Conservation (phyloP, 306 rosid species). For the Delonix regia region DNA sequence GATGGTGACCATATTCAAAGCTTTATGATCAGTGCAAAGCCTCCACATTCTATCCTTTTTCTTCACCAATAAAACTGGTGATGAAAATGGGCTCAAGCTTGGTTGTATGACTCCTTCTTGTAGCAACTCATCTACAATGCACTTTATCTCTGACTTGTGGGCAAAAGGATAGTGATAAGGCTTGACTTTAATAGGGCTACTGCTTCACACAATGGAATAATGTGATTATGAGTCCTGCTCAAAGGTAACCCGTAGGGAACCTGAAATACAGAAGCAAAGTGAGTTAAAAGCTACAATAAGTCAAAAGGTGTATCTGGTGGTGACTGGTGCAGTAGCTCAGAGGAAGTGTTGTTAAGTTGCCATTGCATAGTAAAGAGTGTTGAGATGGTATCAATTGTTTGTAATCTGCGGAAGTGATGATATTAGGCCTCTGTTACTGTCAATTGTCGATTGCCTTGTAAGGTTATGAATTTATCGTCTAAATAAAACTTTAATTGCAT, state of each 20-base stretch:
- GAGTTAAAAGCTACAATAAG: too few relatives aligned
- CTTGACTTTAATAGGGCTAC: background rate
- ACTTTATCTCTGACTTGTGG: background rate
- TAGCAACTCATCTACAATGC: background rate
- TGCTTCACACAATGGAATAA: background rate
- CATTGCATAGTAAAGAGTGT: background rate
- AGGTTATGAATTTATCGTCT: background rate
- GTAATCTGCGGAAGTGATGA: background rate
- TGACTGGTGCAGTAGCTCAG: too few relatives aligned
- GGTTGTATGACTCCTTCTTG: background rate
- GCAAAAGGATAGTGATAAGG: background rate
- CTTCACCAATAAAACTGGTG: background rate
- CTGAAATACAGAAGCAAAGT: background rate
- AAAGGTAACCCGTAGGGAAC: background rate
- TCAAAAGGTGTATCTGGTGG: too few relatives aligned
- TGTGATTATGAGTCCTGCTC: background rate
- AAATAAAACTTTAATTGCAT: too few relatives aligned
- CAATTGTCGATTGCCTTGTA: rapidly evolving
- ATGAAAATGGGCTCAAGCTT: background rate
- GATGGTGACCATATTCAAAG: background rate
- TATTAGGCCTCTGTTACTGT: background rate
- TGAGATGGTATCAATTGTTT: too few relatives aligned
- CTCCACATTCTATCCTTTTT: background rate
- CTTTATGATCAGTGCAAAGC: background rate
- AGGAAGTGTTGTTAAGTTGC: too few relatives aligned